Evolutionary conservation across 345 rosid species (phyloP), one percentile per base, ranked within the genome.

Genomic region (Eucalyptus globulus): DNA sequence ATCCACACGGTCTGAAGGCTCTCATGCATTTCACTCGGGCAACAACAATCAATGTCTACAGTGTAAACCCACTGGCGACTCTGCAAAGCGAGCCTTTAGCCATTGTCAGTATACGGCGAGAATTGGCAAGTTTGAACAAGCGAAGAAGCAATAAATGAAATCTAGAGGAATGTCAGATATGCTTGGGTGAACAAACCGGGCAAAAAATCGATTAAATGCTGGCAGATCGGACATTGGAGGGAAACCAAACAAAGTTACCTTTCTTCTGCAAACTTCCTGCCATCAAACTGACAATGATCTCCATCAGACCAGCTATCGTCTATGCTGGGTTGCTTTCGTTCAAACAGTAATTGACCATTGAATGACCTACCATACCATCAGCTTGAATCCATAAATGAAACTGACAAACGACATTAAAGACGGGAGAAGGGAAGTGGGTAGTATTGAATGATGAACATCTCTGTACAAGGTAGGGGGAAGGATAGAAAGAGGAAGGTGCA

Each of bases 401-500:
- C 85, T 11, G 24, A 76, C 85, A 40, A 22, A 37, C 47, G 15
- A 76, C 85, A 40, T 76, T 76, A 76, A 76, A 76, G 85, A 40
- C 16, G 81, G 83, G 83, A 72, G 85, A 40, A 76, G 47, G 85
- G 29, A 76, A 21, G 85, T 37, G 85, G 85, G 12, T 76, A 40
- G 47, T 76, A 40, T 76, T 76, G 85, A 76, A 76, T 76, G 85
- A 40, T 76, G 47, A 76, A 40, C 85, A 37, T 40, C 29, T 76
- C 47, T 76, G 85, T 76, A 76, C 85, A 40, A 40, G 85, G 15
- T 22, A 47, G 47, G 45, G 27, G 83, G 14, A 76, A 76, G 12
- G 29, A 40, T 11, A 11, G 85, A 86, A 34, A 86, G 44, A 51
- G 67, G 87, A 81, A 90, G 93, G 80, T 90, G 92, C 97, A 95